Percentiles rank a stretch among this genome's conserved stretches.
phyloP scores from a whole-genome alignment of 176 grass and related monocot species.

The Triticum turgidum region DNA sequence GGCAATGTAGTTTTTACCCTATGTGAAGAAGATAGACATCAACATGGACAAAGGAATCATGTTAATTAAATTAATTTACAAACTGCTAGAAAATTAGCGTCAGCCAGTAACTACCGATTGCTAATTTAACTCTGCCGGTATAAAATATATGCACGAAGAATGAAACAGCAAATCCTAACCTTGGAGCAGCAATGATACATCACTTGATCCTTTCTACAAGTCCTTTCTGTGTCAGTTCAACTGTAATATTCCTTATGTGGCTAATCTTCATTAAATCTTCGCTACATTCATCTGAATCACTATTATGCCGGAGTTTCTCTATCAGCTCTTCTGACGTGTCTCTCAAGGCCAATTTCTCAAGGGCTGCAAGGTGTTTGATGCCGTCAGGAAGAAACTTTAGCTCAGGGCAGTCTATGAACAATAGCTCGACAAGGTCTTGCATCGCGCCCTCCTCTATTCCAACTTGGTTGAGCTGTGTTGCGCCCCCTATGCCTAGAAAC shows the following conservation, averaged over 20 bases:
- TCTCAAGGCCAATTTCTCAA: not conserved
- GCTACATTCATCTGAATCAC: not conserved
- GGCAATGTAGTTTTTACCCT: too few relatives aligned
- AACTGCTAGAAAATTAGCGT: not conserved
- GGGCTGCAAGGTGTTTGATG: not conserved
- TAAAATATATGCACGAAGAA: too few relatives aligned
- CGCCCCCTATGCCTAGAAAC: not conserved
- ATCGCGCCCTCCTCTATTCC: not conserved
- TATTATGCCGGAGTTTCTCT: not conserved
- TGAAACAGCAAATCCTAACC: too few relatives aligned
- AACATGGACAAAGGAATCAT: too few relatives aligned
- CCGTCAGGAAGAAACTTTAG: not conserved
- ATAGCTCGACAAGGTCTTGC: not conserved
- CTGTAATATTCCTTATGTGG: not conserved
- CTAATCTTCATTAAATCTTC: not conserved
- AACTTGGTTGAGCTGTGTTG: not conserved
- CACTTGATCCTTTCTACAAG: too few relatives aligned
- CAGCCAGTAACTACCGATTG: too few relatives aligned
- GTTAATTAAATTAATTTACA: too few relatives aligned
- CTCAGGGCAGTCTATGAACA: not conserved
- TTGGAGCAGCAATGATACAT: too few relatives aligned
- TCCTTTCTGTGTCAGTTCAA: too few relatives aligned
- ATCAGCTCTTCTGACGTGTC: not conserved
- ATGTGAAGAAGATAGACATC: too few relatives aligned
- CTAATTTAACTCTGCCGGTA: too few relatives aligned